These are phyloP conservation scores for Allantophomopsis lycopodina DNA, from an alignment of 2,329 filamentous ascomycete genomes.

Conservation along the genomic window DNA sequence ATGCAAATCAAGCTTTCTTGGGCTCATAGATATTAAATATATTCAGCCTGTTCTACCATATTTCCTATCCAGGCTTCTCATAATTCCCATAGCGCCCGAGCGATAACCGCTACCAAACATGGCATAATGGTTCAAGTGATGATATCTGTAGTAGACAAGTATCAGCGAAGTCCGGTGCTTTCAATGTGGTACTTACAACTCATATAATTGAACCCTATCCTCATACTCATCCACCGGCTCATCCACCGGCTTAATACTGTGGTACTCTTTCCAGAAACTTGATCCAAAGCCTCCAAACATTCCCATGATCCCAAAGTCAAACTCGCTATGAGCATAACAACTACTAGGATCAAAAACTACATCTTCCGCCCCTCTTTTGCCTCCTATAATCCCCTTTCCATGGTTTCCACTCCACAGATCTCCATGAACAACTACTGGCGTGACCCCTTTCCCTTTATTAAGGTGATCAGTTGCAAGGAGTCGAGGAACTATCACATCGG, in stretches of 20 bases:
- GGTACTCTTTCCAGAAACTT: constrained; percentile 66
- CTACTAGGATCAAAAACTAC: constrained; percentile 73
- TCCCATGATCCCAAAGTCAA: constrained; percentile 83
- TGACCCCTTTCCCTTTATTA: constrained; percentile 41
- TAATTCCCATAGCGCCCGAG: constrained; percentile 63
- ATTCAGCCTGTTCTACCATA: constrained; percentile 33
- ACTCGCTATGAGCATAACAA: constrained; percentile 80
- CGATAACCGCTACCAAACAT: constrained; percentile 74
- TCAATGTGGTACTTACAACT: constrained; percentile 45
- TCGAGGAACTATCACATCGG: constrained; percentile 53
- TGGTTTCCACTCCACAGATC: constrained; percentile 92
- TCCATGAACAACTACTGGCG: constrained; percentile 76
- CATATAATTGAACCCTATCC: constrained; percentile 72
- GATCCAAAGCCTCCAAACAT: constrained; percentile 86
- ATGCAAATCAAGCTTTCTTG: too few relatives aligned
- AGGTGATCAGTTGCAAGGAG: constrained; percentile 52
- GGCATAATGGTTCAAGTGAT: constrained; percentile 65
- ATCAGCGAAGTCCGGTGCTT: background rate
- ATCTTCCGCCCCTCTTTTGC: constrained; percentile 42
- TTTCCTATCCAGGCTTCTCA: constrained; percentile 59
- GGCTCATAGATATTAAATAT: too few relatives aligned
- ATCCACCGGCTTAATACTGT: constrained; percentile 59
- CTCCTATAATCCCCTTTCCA: constrained; percentile 45
- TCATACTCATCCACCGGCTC: constrained; percentile 74
- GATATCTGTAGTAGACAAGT: constrained; percentile 43